phyloP scores from a whole-genome alignment of 345 rosid species.

The Acer yangbiense region DNA sequence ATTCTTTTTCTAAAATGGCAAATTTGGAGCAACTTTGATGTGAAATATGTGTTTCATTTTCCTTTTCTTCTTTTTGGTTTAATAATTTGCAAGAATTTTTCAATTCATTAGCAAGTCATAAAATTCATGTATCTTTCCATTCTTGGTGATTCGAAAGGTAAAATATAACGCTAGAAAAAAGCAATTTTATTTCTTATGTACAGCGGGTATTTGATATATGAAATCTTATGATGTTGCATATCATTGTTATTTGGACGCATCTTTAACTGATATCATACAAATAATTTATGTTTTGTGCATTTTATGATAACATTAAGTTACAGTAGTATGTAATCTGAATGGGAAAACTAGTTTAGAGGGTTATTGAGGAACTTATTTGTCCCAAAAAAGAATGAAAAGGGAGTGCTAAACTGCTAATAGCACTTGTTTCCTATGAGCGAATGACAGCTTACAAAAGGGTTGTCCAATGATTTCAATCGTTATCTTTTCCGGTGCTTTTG shows the following conservation, averaged over 20 bases:
- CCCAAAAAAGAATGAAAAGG: neutral
- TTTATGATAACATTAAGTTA: neutral
- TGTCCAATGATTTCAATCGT: too few relatives aligned
- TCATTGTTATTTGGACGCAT: neutral
- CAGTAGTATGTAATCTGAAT: neutral
- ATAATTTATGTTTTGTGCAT: too few relatives aligned
- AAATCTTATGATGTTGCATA: neutral
- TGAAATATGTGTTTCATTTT: neutral
- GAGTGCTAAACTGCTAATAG: neutral
- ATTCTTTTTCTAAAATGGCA: conserved; percentile 22
- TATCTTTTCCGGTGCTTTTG: too few relatives aligned
- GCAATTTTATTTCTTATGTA: neutral
- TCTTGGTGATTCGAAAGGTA: neutral
- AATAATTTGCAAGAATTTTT: neutral
- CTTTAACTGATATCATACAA: neutral
- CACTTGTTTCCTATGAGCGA: too few relatives aligned
- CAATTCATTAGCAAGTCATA: too few relatives aligned
- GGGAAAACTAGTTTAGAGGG: neutral
- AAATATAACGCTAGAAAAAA: neutral
- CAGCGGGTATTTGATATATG: neutral
- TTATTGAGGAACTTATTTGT: neutral
- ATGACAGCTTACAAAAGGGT: too few relatives aligned
- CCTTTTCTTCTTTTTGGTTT: neutral
- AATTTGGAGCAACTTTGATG: conserved; percentile 7
- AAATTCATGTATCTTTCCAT: neutral